Evolutionary conservation across 2,329 filamentous ascomycete species (phyloP), one percentile per base, ranked within the genome.

Genomic region (Colletotrichum sp.): DNA sequence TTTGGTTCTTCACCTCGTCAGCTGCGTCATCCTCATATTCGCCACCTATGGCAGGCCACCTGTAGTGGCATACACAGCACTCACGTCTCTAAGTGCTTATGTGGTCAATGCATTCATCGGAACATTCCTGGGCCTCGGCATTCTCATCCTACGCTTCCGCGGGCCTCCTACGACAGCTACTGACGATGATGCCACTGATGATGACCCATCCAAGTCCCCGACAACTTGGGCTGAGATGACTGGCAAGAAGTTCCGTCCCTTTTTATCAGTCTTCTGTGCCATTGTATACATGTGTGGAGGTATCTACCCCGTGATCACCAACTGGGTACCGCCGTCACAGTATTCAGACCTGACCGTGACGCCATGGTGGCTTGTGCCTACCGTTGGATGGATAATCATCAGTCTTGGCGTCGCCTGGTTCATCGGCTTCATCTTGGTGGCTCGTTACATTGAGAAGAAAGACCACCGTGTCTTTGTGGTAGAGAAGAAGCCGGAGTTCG

Each of bases 41-140:
- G 81, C 84, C 5, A 85, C 84, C 2, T 84, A 78, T 76, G 62
- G 77, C 0, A 78, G 82, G 64, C 15, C 74, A 0, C 76, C 81
- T 2, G 66, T 71, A 8, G 58, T 80, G 5, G 80, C 83, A 2
- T 85, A 85, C n/a, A 77, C 70, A 7, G 71, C 84, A 2, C 81
- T 85, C 4, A 82, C 83, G 0, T 81, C 78, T 8, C 60, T 84
- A 48, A 82, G 79, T 25, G 82, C 84, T 8, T 85, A 85, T 66
- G 74, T 81, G 12, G 79, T 84, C 68, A 83, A 83, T 15, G 82
- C 81, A 27, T 84, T 84, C 77, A 84, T 84, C 36, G 83, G 83
- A 1, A 76, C 78, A 1, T 82, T 84, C 30, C 78, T 85, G 0
- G 83, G 81, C 8, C 62, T 85, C 5, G 84, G 84, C 3, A 85